These are phyloP conservation scores for Salix caprea DNA, from an alignment of 345 rosid genomes.

Conservation along the genomic window DNA sequence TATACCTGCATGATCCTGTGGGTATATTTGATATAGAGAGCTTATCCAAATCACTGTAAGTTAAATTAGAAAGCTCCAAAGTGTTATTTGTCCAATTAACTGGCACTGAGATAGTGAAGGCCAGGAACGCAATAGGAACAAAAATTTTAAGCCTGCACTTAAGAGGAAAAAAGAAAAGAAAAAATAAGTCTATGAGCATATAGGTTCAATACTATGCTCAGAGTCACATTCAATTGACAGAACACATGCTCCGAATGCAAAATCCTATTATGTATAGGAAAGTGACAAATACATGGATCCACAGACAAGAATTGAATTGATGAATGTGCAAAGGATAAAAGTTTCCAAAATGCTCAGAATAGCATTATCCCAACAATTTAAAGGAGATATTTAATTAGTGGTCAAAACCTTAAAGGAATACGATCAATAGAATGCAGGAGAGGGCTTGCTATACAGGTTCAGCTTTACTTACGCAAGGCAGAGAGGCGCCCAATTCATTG, in stretches of 20 bases:
- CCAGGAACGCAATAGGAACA: conserved; percentile 67
- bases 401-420: no score
- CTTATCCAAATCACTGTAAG: conserved; percentile 70
- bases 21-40: conserved; percentile 91
- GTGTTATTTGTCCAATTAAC: conserved; percentile 81
- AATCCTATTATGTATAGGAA: background rate
- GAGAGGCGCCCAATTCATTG: no score
- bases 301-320: background rate
- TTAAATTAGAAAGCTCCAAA: conserved; percentile 48
- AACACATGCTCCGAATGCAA: background rate
- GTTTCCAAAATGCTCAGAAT: background rate
- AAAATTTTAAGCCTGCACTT: conserved; percentile 77
- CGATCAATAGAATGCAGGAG: no score
- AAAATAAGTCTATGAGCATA: background rate
- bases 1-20: conserved; percentile 62
- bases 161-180: conserved; percentile 1
- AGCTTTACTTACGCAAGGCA: no score
- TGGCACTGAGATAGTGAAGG: conserved; percentile 70
- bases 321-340: background rate
- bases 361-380: no score
- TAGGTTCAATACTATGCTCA: background rate
- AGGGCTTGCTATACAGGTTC: no score
- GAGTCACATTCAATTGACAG: background rate
- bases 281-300: background rate
- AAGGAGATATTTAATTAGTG: no score